A percentile compares a stretch with the other conserved stretches of the same genome.
Evolutionary conservation across 495 filamentous ascomycete genomes (phyloP).

Genomic region (Podospora fimiseda): DNA sequence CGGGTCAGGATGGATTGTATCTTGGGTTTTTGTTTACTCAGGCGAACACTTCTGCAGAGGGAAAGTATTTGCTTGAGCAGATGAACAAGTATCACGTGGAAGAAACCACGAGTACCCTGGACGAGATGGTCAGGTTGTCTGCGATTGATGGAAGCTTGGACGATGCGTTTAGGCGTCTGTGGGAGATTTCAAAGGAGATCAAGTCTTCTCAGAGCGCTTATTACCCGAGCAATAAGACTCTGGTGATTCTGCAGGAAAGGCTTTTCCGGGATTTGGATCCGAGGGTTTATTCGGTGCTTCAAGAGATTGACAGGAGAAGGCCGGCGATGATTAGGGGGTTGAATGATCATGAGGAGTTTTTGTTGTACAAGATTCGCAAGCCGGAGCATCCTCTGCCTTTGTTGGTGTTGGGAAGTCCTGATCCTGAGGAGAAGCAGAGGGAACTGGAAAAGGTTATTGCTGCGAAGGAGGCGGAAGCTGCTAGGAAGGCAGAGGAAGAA

Average conservation of each 20-base stretch:
- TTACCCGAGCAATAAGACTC: not conserved
- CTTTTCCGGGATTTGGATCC: not conserved
- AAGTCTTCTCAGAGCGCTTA: not conserved
- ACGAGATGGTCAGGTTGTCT: not conserved
- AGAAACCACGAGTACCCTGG: not conserved
- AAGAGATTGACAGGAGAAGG: not conserved
- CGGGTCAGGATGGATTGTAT: constrained; percentile 55
- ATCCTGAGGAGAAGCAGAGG: not conserved
- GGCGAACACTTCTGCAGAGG: constrained; percentile 42
- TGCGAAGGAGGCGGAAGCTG: not conserved
- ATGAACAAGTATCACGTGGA: not conserved
- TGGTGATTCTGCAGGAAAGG: not conserved
- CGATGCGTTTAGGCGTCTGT: not conserved
- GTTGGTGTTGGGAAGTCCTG: not conserved
- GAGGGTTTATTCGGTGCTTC: not conserved
- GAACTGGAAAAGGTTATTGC: no score
- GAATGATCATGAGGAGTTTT: not conserved
- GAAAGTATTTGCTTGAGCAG: not conserved
- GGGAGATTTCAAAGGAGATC: not conserved
- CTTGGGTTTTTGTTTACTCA: constrained; percentile 60
- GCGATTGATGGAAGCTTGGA: not conserved
- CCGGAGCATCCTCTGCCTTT: not conserved
- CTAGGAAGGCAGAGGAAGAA: not conserved
- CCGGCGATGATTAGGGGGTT: not conserved
- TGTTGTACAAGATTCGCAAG: not conserved